Base-by-base conservation (phyloP, 2,329 filamentous ascomycete genomes). In the Neocucurbitaria cava region DNA sequence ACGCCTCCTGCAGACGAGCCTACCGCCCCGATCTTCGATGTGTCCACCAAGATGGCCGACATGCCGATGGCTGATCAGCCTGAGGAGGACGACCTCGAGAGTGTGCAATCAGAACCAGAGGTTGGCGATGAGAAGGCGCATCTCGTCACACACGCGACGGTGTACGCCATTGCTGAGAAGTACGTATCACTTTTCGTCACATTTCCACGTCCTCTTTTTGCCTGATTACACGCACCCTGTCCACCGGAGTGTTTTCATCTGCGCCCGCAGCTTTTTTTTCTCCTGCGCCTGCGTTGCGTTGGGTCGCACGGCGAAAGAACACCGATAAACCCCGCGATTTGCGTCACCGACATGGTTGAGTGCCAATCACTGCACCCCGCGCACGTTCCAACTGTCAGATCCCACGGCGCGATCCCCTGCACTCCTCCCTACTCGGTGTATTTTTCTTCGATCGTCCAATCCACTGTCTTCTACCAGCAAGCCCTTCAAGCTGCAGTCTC, bases 101-200 rank as follows among this genome's bases (percentile, higher is more conserved):
- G 43, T 28, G 53, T 64, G 17, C 54, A 62, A 35, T 59, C 59
- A 20, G 70, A 74, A 52, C 67, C 77, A 40, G 68, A 77, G 44
- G 64, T 71, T 36, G 75, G 76, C 42, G 64, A 67, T 11, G 73
- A 77, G 56, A 68, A 72, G 38, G 73, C 78, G 5, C 73, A 81
- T 62, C 72, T 82, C 5, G 58, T 82, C 43, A 73, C 76, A 15
- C 80, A 82, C 60, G 76, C 79, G 13, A 77, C 77, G 47, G 77
- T 82, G 35, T 82, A 82, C 62, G 79, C 79, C 30, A 74, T 82
- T 21, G 80, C 79, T 9, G 80, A 82, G 65, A 82, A 82, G 72
- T 76, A 73, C 68, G 74, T 75, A 56, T 45, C 44, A 52, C 51
- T 10, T 51, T 61, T 54, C 41, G 45, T 58, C 51, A 49, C 53